phyloP scores from a whole-genome alignment of 306 rosid species.

The Ziziphus jujuba region DNA sequence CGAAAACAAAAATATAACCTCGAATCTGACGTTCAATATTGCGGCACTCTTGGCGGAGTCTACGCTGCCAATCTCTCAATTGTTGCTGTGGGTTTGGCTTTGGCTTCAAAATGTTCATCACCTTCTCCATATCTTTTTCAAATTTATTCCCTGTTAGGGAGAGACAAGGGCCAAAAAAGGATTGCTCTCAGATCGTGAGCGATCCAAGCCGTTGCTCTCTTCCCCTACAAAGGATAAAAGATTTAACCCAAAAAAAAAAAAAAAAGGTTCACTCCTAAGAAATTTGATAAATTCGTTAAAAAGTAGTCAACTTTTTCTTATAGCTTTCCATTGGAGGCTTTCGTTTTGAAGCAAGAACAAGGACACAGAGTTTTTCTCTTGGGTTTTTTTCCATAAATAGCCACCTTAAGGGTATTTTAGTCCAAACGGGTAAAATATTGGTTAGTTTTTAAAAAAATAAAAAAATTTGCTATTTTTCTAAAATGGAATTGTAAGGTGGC shows the following conservation, averaged over 20 bases:
- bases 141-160: not conserved
- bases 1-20: constrained; percentile 37
- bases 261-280: not conserved
- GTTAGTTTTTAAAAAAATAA: too few relatives aligned
- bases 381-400: too few relatives aligned
- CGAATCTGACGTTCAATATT: constrained; percentile 94
- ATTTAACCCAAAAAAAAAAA: too few relatives aligned
- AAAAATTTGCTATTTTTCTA: too few relatives aligned
- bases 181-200: not conserved
- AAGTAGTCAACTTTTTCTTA: too few relatives aligned
- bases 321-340: too few relatives aligned
- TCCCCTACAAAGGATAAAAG: not conserved
- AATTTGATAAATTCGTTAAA: not conserved
- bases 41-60: constrained; percentile 91
- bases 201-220: not conserved
- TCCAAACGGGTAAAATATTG: too few relatives aligned
- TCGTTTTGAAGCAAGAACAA: too few relatives aligned
- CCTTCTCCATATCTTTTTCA: constrained; percentile 63
- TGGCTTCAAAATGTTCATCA: constrained; percentile 69
- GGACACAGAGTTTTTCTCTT: too few relatives aligned
- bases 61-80: constrained; percentile 90
- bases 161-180: not conserved
- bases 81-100: constrained; percentile 82
- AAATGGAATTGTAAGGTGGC: too few relatives aligned
- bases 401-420: too few relatives aligned